Evolutionary conservation across 176 grass and related monocot species (phyloP).

Genomic region (Microstegium vimineum): DNA sequence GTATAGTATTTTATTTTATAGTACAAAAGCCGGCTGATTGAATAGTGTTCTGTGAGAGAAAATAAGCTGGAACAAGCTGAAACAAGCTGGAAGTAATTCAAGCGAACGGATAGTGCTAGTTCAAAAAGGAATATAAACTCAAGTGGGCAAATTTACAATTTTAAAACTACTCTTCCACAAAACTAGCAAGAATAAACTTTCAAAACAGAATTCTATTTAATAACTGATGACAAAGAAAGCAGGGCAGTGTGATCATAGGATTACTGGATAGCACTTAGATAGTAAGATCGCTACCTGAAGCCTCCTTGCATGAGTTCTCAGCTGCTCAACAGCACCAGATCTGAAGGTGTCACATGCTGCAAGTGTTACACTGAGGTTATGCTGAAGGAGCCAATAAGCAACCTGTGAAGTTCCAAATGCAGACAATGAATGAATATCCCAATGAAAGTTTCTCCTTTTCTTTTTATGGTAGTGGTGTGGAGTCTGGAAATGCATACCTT

Average conservation of each 20-base stretch:
- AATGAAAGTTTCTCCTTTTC: neutral
- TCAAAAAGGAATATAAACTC: neutral
- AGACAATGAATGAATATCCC: neutral
- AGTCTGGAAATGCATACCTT: conserved; percentile 50
- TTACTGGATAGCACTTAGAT: neutral
- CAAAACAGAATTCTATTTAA: neutral
- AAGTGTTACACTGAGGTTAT: conserved; percentile 84
- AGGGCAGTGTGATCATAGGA: neutral
- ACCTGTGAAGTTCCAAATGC: conserved; percentile 44
- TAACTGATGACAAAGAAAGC: neutral
- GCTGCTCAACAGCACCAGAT: conserved; percentile 96
- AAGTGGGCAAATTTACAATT: neutral
- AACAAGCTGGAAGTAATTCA: too few species aligned
- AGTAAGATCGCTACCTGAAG: conserved; percentile 54
- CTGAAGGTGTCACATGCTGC: conserved; percentile 93
- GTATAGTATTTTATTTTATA: too few species aligned
- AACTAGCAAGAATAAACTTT: neutral
- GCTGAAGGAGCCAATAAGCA: conserved; percentile 94
- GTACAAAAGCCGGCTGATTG: too few species aligned
- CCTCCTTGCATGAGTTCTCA: conserved; percentile 74
- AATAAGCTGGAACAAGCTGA: too few species aligned
- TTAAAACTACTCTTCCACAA: neutral
- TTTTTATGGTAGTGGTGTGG: neutral
- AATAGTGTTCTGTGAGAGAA: too few species aligned
- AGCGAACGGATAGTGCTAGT: too few species aligned